Evolutionary conservation across 352 stramenopile species (phyloP).

Genomic region (Phytophthora syringae): DNA sequence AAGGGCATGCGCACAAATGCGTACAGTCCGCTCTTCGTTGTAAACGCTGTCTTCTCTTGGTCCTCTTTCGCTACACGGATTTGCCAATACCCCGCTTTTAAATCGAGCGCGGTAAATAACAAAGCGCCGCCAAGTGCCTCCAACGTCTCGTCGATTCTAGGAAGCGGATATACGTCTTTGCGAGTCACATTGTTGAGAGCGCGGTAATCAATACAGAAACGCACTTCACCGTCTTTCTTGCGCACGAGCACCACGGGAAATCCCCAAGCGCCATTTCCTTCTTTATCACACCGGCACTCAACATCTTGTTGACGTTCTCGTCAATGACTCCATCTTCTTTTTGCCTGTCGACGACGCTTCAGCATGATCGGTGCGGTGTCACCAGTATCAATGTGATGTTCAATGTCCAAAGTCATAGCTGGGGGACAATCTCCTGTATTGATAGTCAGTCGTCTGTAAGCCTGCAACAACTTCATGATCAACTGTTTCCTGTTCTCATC

Average conservation of each 20-base stretch:
- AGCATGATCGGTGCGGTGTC: not conserved
- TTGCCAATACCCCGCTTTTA: not conserved
- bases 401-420: not conserved
- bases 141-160: not conserved
- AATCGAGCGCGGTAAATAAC: not conserved
- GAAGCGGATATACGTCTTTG: not conserved
- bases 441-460: not conserved
- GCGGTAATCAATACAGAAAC: not conserved
- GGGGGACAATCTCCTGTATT: conserved; percentile 3
- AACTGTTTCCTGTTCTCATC: not conserved
- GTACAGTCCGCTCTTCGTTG: conserved; percentile 18
- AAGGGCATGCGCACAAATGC: conserved; percentile 24
- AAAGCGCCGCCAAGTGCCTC: not conserved
- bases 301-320: not conserved
- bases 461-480: not conserved
- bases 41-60: conserved; percentile 22
- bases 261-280: not conserved
- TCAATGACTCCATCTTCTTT: not conserved
- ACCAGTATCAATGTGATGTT: conserved; percentile 5
- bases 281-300: not conserved
- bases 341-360: not conserved
- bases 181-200: not conserved
- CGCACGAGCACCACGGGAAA: not conserved
- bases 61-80: conserved; percentile 8
- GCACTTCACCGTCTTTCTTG: not conserved